These are phyloP conservation scores for Endotrypanum monterogeii DNA, from an alignment of 208 protist species.

Conservation along the genomic window DNA sequence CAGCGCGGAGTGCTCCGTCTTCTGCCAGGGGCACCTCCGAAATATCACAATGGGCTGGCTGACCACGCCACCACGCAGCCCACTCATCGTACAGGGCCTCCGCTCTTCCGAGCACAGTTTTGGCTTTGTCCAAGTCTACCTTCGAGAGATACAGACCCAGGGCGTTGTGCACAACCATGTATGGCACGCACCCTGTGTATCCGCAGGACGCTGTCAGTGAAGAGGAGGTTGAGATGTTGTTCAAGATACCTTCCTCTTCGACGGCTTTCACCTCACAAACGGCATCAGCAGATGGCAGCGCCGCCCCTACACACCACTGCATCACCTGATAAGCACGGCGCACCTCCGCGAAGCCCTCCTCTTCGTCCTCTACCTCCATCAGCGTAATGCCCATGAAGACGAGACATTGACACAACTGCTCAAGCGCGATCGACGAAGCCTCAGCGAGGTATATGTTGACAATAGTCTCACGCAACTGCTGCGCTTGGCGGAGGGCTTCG, in stretches of 20 bases:
- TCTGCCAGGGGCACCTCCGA: constrained; percentile 45
- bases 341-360: constrained; percentile 56
- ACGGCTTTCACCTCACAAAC: constrained; percentile 28
- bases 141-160: constrained; percentile 74
- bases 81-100: constrained; percentile 68
- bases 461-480: constrained; percentile 62
- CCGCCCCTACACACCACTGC: constrained; percentile 35
- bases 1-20: constrained; percentile 43
- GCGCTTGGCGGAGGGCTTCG: constrained; percentile 61
- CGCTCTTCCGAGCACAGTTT: constrained; percentile 54
- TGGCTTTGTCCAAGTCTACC: constrained; percentile 39
- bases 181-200: constrained; percentile 53
- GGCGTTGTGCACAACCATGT: constrained; percentile 74
- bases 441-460: constrained; percentile 54
- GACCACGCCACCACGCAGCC: constrained; percentile 46
- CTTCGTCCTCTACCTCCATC: constrained; percentile 80
- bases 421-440: constrained; percentile 30
- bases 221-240: neutral
- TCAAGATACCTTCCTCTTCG: constrained; percentile 49
- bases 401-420: constrained; percentile 72
- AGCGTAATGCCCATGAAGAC: constrained; percentile 70
- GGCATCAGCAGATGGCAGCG: constrained; percentile 19
- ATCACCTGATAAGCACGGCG: constrained; percentile 52
- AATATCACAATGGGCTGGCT: constrained; percentile 34
- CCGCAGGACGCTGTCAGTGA: constrained; percentile 6